Evolutionary conservation across 1,284 basidiomycete genomes (phyloP).

Genomic region (Xerocomus minutiporus): DNA sequence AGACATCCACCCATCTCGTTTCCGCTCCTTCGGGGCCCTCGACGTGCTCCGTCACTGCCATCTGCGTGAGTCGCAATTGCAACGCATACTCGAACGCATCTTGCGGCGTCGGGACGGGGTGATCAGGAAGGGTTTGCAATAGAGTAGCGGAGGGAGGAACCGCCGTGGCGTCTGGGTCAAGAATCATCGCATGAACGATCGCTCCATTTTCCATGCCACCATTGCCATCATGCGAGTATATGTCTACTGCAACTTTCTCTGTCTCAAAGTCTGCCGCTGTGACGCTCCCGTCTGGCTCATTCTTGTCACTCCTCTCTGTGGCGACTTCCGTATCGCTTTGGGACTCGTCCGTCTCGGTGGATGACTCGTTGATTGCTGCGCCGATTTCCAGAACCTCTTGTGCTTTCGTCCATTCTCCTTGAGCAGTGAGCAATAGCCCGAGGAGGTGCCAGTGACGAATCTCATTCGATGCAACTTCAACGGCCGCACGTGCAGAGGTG

Average conservation of each 20-base stretch:
- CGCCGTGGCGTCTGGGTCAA: slow-evolving; percentile 33
- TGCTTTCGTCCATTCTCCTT: slow-evolving; percentile 80
- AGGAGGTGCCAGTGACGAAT: slow-evolving; percentile 90
- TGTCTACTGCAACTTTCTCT: slow-evolving; percentile 8
- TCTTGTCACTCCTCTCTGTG: slow-evolving; percentile 7
- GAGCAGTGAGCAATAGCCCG: slow-evolving; percentile 75
- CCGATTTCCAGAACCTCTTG: slow-evolving; percentile 73
- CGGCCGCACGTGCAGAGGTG: slow-evolving; percentile 64
- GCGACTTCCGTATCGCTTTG: slow-evolving; percentile 21
- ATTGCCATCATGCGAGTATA: neutral
- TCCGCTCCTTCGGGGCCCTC: slow-evolving; percentile 86
- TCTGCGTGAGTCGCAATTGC: slow-evolving; percentile 84
- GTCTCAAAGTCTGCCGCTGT: slow-evolving; percentile 10
- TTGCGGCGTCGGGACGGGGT: slow-evolving; percentile 48
- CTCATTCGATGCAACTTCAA: slow-evolving; percentile 72
- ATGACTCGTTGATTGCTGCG: slow-evolving; percentile 43
- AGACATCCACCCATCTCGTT: slow-evolving; percentile 79
- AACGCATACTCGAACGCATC: slow-evolving; percentile 77
- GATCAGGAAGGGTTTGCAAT: slow-evolving; percentile 51
- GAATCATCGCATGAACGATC: slow-evolving; percentile 26
- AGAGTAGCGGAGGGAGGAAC: slow-evolving; percentile 50
- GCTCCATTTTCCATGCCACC: neutral
- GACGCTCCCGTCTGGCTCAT: neutral
- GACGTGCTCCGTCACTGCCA: slow-evolving; percentile 77
- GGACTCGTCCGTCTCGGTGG: slow-evolving; percentile 16